These are phyloP conservation scores for Stylonectria norvegica DNA, from an alignment of 2,329 filamentous ascomycete genomes.

Conservation along the genomic window DNA sequence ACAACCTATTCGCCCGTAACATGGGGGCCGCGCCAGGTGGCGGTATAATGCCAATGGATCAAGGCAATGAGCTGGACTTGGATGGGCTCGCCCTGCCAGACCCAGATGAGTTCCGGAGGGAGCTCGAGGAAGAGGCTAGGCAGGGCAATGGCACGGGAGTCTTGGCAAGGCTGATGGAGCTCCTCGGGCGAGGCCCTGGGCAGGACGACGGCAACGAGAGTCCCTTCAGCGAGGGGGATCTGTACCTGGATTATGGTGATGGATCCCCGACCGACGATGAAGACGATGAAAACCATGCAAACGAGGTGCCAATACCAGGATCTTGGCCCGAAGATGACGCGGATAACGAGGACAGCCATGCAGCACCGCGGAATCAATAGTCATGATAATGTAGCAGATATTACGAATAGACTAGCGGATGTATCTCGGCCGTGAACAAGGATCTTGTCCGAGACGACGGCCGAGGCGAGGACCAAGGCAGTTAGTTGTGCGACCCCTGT, in stretches of 20 bases:
- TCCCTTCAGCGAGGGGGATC: background rate
- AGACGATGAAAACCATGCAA: constrained; percentile 4
- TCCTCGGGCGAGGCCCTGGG: constrained; percentile 5
- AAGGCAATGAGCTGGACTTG: constrained; percentile 5
- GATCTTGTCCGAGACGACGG: too few species aligned
- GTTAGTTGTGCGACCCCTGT: too few species aligned
- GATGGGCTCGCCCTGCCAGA: constrained; percentile 21
- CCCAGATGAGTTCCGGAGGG: constrained; percentile 30
- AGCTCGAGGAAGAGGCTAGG: constrained; percentile 29
- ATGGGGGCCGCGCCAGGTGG: constrained; percentile 9
- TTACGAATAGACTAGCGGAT: background rate
- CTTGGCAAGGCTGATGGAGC: constrained; percentile 11
- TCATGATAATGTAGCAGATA: constrained; percentile 1
- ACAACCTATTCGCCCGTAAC: constrained; percentile 25
- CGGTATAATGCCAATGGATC: constrained; percentile 1
- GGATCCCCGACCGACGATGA: too few species aligned
- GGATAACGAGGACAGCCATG: constrained; percentile 1
- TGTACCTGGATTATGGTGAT: constrained; percentile 8
- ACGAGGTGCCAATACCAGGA: constrained; percentile 27
- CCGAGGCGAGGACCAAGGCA: too few species aligned
- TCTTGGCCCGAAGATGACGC: constrained; percentile 33
- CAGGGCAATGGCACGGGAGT: constrained; percentile 27
- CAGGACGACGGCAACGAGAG: constrained; percentile 7
- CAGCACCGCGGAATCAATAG: background rate
- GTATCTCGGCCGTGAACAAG: background rate